These are phyloP conservation scores for Stemphylium vesicarium DNA, from an alignment of 2,329 filamentous ascomycete genomes.

Conservation along the genomic window DNA sequence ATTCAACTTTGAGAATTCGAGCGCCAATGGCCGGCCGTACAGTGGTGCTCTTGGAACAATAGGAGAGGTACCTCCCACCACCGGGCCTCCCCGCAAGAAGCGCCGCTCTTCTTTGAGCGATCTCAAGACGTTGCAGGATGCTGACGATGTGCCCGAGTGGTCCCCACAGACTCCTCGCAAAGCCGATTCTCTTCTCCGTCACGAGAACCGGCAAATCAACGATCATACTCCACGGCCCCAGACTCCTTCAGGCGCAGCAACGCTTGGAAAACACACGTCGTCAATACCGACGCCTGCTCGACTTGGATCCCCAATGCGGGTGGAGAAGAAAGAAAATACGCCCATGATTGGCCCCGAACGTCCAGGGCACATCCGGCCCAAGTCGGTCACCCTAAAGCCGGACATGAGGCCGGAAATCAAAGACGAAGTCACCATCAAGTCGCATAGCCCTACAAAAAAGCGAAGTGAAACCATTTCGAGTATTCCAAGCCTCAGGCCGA, in stretches of 20 bases:
- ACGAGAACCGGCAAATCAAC: conserved; percentile 32
- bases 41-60: conserved; percentile 55
- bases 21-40: conserved; percentile 34
- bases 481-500: conserved; percentile 58
- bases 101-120: conserved; percentile 91
- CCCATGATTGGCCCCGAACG: conserved; percentile 40
- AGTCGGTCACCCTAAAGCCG: conserved; percentile 25
- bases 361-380: conserved; percentile 29
- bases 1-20: conserved; percentile 56
- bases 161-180: conserved; percentile 47
- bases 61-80: conserved; percentile 53
- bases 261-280: conserved; percentile 48
- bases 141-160: conserved; percentile 51
- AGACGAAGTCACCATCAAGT: conserved; percentile 49
- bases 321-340: conserved; percentile 48
- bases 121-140: conserved; percentile 72
- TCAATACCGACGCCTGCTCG: conserved; percentile 49
- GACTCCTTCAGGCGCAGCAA: conserved; percentile 34
- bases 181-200: conserved; percentile 29
- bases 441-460: conserved; percentile 52
- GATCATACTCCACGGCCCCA: conserved; percentile 38
- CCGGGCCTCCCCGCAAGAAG: conserved; percentile 66
- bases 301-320: conserved; percentile 54
- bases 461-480: conserved; percentile 54
- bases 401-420: conserved; percentile 28